A percentile compares a stretch with the other conserved stretches of the same genome.
Evolutionary conservation across 116 monocot genomes (phyloP).

Genomic region (Trichopus zeylanicus): DNA sequence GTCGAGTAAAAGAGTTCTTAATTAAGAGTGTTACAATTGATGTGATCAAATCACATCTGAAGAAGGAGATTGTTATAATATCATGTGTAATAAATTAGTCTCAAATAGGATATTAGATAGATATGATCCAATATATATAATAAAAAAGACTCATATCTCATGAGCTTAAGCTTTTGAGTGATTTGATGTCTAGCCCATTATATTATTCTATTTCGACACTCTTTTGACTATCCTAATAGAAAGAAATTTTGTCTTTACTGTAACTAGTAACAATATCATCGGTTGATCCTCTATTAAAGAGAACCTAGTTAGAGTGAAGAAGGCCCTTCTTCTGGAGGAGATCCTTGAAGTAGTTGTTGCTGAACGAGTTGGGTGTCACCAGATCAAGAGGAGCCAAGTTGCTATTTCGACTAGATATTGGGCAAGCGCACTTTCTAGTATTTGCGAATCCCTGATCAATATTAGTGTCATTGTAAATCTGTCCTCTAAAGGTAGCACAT

Average conservation of each 20-base stretch:
- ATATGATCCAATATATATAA: no score
- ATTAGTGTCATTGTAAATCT: conserved; percentile 30
- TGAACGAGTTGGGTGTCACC: conserved; percentile 23
- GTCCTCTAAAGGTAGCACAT: conserved; percentile 16
- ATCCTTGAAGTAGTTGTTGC: conserved; percentile 25
- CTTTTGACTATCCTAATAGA: no score
- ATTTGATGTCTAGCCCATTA: no score
- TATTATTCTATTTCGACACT: no score
- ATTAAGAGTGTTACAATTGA: no score
- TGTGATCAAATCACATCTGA: no score
- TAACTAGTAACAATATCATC: conserved; percentile 16
- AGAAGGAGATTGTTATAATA: no score
- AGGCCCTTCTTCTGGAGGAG: conserved; percentile 22
- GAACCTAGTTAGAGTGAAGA: conserved; percentile 17
- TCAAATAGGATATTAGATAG: no score
- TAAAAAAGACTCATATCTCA: no score
- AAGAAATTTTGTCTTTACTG: not conserved
- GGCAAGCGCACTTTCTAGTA: conserved; percentile 8
- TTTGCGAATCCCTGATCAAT: conserved; percentile 22
- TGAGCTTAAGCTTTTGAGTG: no score
- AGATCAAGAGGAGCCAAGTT: conserved; percentile 28
- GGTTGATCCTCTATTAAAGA: conserved; percentile 17
- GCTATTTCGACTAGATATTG: not conserved
- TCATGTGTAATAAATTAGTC: no score
- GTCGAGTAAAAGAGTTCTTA: no score